Evolutionary conservation across 768 basidiomycete genomes (phyloP), one percentile per base, ranked within the genome.

Genomic region (Chalciporus sphaerocephalus): DNA sequence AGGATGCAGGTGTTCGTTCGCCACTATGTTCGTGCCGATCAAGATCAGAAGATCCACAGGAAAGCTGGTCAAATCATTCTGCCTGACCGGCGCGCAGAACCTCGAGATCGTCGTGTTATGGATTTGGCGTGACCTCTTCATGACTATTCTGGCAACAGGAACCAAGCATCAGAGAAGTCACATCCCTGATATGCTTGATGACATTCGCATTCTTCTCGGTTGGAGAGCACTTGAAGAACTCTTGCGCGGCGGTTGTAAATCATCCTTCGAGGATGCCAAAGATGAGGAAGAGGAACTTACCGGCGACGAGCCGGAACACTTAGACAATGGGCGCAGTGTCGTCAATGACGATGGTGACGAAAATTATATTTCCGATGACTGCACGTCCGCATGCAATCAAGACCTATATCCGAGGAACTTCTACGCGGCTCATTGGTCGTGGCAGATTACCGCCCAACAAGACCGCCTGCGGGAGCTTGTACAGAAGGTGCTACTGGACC

Each of bases 91-190:
- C 4, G 74, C 73, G 1, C 69, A 72, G 23, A 68, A 69, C 18
- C 64, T 82, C 16, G 68, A 74, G 21, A 65, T 62, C 12, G 67
- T 75, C 32, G 47, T 78, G 6, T 60, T 83, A 15, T 85, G 81
- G 80, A 75, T 85, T 42, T 85, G 83, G 83, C 73, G 83, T 6
- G 85, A 86, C 48, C 68, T 85, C 16, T 78, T 85, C 49, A 57
- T 86, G 8, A 75, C 74, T 20, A 64, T 85, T 60, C 70, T 79
- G 7, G 72, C 74, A 0, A 63, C 54, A 47, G 59, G 70, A 52
- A 42, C 62, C 32, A 43, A 55, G 54, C 48, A 59, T 36, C 52
- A 62, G 27, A 53, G 51, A 42, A 56, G 64, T 33, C 49, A 52
- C 39, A 65, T 83, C 12, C 71, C 74, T 0, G 69, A 74, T 6